Base-by-base conservation (phyloP, 257 asterid genomes). In the Eucommia ulmoides region DNA sequence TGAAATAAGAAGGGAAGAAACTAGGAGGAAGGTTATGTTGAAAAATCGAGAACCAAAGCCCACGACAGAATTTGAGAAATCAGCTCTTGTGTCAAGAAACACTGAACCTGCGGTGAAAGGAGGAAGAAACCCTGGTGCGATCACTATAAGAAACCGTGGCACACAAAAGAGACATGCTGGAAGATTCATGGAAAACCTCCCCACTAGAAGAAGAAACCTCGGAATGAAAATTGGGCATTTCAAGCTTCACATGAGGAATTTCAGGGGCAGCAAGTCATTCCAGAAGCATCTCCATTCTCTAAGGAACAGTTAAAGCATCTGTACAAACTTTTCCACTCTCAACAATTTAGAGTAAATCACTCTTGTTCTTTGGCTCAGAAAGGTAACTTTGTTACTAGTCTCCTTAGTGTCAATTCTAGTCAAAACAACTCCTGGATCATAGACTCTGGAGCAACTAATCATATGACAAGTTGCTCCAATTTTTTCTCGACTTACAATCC, bases 241-340 rank as follows among this genome's bases (percentile, higher is more conserved):
- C n/a, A n/a, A n/a, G n/a, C n/a, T n/a, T n/a, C 17, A 14, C 20
- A 20, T 14, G 22, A 16, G 17, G 23, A 22, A 50, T 50, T 3
- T 48, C 25, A 14, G 22, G 52, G 25, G 52, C 52, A 48, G 17
- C 52, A 48, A 48, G 8, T 29, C 11, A 20, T 29, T 29, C 15
- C 2, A 22, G 52, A 48, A 1, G 20, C 26, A 4, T 29, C 16
- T 48, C 52, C 52, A 11, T 48, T n/a, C n/a, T n/a, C n/a, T n/a
- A n/a, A n/a, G n/a, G n/a, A n/a, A n/a, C n/a, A n/a, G n/a, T n/a
- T n/a, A 17, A 29, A 48, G 52, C 52, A 48, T 16, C 16, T 48
- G 52, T 48, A 48, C 1, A 48, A 48, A 20, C 20, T 22, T 3
- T 22, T 48, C 16, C 52, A 48, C 5, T 48, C 52, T 7, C 52